Evolutionary conservation across 2,329 filamentous ascomycete genomes (phyloP).

Genomic region (Dendrostoma leiphaemia): DNA sequence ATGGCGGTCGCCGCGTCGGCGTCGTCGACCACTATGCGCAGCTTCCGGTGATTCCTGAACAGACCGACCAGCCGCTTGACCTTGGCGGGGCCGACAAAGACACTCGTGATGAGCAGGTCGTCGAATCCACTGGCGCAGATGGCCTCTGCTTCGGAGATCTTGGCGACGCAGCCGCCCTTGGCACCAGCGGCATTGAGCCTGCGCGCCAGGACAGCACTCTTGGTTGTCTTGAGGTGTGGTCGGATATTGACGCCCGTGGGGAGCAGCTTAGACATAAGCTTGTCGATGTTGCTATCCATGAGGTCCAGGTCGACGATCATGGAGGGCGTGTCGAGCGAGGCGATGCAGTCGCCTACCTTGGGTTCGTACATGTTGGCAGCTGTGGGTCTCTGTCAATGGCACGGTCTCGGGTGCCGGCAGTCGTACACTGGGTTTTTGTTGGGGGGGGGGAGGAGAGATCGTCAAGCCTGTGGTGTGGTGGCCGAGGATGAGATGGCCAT

Average conservation of each 20-base stretch:
- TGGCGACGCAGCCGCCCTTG: constrained; percentile 50
- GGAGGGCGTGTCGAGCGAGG: constrained; percentile 50
- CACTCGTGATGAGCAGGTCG: constrained; percentile 50
- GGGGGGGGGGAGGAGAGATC: background rate
- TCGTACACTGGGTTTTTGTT: too few species aligned
- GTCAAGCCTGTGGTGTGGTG: background rate
- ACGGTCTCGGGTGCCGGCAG: too few species aligned
- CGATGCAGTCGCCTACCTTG: constrained; percentile 39
- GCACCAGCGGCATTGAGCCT: constrained; percentile 44
- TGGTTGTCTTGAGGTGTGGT: constrained; percentile 54
- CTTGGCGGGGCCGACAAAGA: constrained; percentile 46
- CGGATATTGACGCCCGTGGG: constrained; percentile 44
- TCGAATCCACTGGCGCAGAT: constrained; percentile 42
- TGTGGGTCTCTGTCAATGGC: background rate
- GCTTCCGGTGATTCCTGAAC: constrained; percentile 32
- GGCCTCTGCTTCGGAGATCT: constrained; percentile 45
- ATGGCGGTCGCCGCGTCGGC: constrained; percentile 42
- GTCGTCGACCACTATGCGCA: constrained; percentile 49
- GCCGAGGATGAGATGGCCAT: background rate
- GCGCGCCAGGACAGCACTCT: constrained; percentile 42
- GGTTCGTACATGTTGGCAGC: constrained; percentile 31
- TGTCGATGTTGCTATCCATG: constrained; percentile 50
- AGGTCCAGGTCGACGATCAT: constrained; percentile 53
- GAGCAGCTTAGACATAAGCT: constrained; percentile 42
- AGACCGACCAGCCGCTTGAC: constrained; percentile 44